Base-by-base conservation (phyloP, 768 basidiomycete genomes). In the Sporobolomyces roseus region DNA sequence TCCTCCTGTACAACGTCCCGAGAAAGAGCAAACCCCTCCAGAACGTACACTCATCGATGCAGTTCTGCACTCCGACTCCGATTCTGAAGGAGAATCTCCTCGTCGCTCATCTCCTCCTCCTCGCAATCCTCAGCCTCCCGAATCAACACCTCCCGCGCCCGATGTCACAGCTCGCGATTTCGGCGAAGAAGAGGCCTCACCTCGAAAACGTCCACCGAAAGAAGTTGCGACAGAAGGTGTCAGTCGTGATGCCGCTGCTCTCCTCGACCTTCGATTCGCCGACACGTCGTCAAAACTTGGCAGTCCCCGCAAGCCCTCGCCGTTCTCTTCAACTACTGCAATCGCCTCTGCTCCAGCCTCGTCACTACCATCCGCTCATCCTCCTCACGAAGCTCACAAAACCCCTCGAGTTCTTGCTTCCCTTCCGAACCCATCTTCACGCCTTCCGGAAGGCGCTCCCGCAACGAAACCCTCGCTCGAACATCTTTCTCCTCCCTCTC, bases 1-100 rank as follows among this genome's bases (percentile, higher is more conserved):
- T n/a, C n/a, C n/a, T n/a, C n/a, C n/a, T n/a, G n/a, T n/a, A n/a
- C n/a, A n/a, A n/a, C n/a, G n/a, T n/a, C n/a, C n/a, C 50, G 25
- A 25, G 19, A 33, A 14, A 8, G 19, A 54, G 3, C 32, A 41
- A 21, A 38, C 55, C 5, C 35, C 50, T 17, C 43, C 51, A 16
- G 29, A 41, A 4, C 50, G 52, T 49, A 66, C 59, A 0, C 43
- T 72, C 21, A 49, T 72, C 30, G 67, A 72, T 30, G 25, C 27
- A 48, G 17, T 68, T 27, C 61, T 65, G 7, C 54, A 50, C 23
- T 65, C 70, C 36, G 63, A 73, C 29, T 43, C 58, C 62, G 32
- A 64, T 63, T 35, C 61, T 25, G 61, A 48, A 27, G 32, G 25
- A 17, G 63, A 63, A 5, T 30, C 55, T 12, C 55, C 21, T 35